A percentile compares a stretch with the other conserved stretches of the same genome.
Conservation (phyloP, 1,284 basidiomycete genomes). For the Garcileccinum viscosum region DNA sequence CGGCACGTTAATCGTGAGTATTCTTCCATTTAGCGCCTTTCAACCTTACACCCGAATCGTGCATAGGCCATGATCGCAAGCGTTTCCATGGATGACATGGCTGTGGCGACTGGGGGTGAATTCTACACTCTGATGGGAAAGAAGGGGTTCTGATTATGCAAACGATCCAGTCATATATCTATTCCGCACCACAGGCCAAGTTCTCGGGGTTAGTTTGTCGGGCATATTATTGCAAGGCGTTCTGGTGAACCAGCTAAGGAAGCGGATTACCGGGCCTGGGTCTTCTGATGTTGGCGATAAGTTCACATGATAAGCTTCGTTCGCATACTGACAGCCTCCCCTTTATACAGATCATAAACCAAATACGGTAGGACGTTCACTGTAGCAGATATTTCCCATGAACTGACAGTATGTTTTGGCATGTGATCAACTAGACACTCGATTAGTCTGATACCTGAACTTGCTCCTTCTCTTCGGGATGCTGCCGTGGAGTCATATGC, state of each 20-base stretch:
- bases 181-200: slow-evolving; percentile 90
- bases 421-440: slow-evolving; percentile 75
- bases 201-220: slow-evolving; percentile 85
- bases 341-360: slow-evolving; percentile 65
- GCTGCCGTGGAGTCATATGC: slow-evolving; percentile 86
- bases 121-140: too few species aligned
- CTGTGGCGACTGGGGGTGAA: slow-evolving; percentile 88
- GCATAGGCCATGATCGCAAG: slow-evolving; percentile 82
- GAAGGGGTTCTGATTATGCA: not conserved
- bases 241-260: slow-evolving; percentile 68
- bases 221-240: slow-evolving; percentile 83
- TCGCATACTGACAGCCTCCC: slow-evolving; percentile 23
- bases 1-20: slow-evolving; percentile 77
- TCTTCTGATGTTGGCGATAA: slow-evolving; percentile 66
- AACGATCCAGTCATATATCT: slow-evolving; percentile 78
- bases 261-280: slow-evolving; percentile 76
- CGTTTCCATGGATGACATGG: slow-evolving; percentile 81
- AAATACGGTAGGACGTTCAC: slow-evolving; percentile 59
- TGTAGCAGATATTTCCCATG: slow-evolving; percentile 24
- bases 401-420: slow-evolving; percentile 19
- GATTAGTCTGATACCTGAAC: slow-evolving; percentile 77
- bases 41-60: slow-evolving; percentile 7
- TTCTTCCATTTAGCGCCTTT: slow-evolving; percentile 2
- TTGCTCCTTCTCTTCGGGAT: slow-evolving; percentile 68
- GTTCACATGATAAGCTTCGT: slow-evolving; percentile 29